These are phyloP conservation scores for Litsea cubeba DNA, from an alignment of 164 flowering plant species.

Conservation along the genomic window DNA sequence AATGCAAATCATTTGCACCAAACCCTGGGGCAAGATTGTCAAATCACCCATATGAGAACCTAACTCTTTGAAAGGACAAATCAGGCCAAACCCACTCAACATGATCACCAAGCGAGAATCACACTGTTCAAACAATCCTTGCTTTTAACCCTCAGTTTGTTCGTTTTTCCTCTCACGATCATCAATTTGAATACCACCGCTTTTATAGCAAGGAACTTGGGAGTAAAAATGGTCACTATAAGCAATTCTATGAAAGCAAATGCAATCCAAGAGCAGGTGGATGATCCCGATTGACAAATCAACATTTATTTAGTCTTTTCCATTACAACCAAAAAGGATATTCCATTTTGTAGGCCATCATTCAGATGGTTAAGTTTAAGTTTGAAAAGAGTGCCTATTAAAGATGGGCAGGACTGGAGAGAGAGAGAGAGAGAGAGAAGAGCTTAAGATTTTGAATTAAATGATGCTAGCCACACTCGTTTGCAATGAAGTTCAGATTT, in stretches of 20 bases:
- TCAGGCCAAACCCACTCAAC: constrained; percentile 1
- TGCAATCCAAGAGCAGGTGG: neutral
- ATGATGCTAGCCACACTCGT: too few species aligned
- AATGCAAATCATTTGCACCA: neutral
- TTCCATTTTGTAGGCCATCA: neutral
- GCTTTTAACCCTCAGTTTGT: neutral
- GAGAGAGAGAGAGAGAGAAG: too few species aligned
- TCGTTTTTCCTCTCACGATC: neutral
- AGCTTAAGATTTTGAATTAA: too few species aligned
- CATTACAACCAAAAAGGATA: neutral
- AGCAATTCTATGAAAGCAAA: too few species aligned
- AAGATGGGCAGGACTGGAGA: too few species aligned
- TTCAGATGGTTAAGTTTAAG: too few species aligned
- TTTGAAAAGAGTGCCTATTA: too few species aligned
- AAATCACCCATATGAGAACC: neutral
- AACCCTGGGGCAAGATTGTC: neutral
- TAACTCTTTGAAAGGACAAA: neutral
- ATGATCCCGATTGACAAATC: neutral
- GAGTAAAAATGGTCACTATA: neutral
- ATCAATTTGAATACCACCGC: neutral
- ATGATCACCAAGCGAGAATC: neutral
- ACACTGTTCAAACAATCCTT: neutral
- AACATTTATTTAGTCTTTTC: neutral
- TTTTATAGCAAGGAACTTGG: neutral
- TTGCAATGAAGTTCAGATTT: too few species aligned